Conservation (phyloP, 1,284 basidiomycete genomes). For the Moesziomyces globuligerus region DNA sequence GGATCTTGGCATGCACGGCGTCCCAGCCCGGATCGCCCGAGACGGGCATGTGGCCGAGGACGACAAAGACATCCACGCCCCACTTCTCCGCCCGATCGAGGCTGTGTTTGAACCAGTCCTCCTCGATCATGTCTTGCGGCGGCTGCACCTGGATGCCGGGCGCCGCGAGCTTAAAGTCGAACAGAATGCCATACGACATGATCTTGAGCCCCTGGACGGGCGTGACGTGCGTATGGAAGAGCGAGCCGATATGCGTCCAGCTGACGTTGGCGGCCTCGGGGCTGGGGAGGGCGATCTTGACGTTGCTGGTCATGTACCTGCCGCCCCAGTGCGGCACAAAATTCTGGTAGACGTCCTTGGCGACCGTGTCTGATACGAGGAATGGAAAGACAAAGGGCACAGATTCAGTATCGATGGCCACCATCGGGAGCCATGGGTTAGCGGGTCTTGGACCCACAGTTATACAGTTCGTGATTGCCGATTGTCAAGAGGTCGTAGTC, state of each 20-base stretch:
- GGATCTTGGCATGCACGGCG: conserved; percentile 54
- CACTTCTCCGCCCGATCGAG: conserved; percentile 47
- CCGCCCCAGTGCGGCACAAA: conserved; percentile 74
- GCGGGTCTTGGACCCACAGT: too few relatives aligned
- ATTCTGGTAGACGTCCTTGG: conserved; percentile 81
- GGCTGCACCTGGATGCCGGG: conserved; percentile 52
- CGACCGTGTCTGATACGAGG: too few relatives aligned
- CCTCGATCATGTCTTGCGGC: conserved; percentile 59
- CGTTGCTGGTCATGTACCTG: conserved; percentile 57
- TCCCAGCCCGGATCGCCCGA: conserved; percentile 59
- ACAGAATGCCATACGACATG: conserved; percentile 62
- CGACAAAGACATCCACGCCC: conserved; percentile 60
- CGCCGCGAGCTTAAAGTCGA: conserved; percentile 60
- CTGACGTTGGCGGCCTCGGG: conserved; percentile 22
- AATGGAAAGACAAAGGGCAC: too few relatives aligned
- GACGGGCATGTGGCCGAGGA: conserved; percentile 65
- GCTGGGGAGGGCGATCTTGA: conserved; percentile 54
- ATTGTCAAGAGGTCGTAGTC: conserved; percentile 85
- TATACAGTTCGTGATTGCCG: conserved; percentile 89
- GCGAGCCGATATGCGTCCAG: conserved; percentile 54
- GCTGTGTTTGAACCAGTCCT: conserved; percentile 62
- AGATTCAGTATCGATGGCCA: too few relatives aligned
- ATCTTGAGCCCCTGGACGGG: conserved; percentile 52
- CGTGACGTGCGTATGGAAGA: conserved; percentile 54
- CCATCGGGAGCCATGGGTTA: too few relatives aligned